Evolutionary conservation across 2,329 filamentous ascomycete genomes (phyloP).

Genomic region (Lachnellula arida): DNA sequence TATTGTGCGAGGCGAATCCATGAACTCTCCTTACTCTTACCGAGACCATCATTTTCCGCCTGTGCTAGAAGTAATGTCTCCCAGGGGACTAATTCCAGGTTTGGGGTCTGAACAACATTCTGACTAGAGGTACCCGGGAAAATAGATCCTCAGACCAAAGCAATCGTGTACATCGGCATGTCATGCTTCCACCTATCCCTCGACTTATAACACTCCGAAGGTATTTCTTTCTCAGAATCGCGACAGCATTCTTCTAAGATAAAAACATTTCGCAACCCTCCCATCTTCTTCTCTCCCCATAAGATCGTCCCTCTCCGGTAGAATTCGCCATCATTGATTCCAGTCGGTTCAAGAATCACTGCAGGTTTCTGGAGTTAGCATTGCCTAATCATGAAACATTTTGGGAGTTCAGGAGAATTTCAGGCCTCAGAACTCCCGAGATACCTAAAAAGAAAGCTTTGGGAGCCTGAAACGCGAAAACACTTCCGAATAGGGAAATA

Average conservation of each 20-base stretch:
- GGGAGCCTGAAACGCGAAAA: no score
- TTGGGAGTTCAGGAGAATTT: not conserved
- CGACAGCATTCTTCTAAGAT: not conserved
- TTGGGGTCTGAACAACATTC: no score
- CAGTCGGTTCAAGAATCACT: constrained; percentile 1
- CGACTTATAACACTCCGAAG: not conserved
- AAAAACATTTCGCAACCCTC: not conserved
- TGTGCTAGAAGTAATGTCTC: no score
- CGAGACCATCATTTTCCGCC: no score
- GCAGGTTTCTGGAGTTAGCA: not conserved
- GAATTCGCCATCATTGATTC: not conserved
- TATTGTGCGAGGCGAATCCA: no score
- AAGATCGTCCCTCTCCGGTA: not conserved
- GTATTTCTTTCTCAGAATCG: not conserved
- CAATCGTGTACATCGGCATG: constrained; percentile 1
- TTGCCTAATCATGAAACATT: not conserved
- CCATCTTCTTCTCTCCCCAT: not conserved
- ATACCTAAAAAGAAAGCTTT: no score
- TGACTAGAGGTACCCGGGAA: not conserved
- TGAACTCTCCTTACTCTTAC: no score
- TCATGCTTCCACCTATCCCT: not conserved
- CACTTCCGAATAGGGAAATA: no score
- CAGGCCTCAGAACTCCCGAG: no score
- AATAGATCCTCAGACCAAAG: constrained; percentile 1
- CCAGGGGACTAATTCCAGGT: no score